Percentiles rank a stretch among this genome's conserved stretches.
phyloP scores from a whole-genome alignment of 2,329 filamentous ascomycete genomes.

The Fusarium multiceps region DNA sequence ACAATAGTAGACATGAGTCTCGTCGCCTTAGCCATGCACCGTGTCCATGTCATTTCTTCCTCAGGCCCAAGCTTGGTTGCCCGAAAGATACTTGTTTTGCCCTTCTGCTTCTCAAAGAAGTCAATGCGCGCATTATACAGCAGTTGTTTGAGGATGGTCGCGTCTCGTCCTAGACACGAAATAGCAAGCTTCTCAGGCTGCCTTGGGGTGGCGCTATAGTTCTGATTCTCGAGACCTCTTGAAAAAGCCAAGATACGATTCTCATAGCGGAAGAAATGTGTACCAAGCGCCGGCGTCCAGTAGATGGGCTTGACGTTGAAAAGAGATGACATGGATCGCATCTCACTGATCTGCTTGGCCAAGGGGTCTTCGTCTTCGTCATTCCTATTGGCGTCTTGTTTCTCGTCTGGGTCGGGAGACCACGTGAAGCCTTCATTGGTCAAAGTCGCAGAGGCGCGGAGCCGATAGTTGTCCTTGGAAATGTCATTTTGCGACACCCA shows the following conservation, averaged over 20 bases:
- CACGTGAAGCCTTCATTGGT: neutral
- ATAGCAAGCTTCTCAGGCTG: neutral
- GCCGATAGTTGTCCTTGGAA: slow-evolving; percentile 1
- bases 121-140: slow-evolving; percentile 28
- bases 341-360: neutral
- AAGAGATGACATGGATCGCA: neutral
- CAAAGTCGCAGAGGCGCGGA: neutral
- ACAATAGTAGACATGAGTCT: slow-evolving; percentile 35
- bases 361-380: slow-evolving; percentile 6
- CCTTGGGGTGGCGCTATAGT: neutral
- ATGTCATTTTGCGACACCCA: slow-evolving; percentile 24
- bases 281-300: slow-evolving; percentile 26
- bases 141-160: slow-evolving; percentile 27
- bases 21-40: slow-evolving; percentile 32
- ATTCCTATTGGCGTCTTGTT: neutral
- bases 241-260: slow-evolving; percentile 17
- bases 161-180: slow-evolving; percentile 22
- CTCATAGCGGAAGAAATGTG: slow-evolving; percentile 31
- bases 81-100: slow-evolving; percentile 27
- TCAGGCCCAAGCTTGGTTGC: neutral
- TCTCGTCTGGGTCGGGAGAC: neutral
- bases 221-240: neutral
- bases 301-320: slow-evolving; percentile 9
- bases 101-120: slow-evolving; percentile 24
- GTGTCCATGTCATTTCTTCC: slow-evolving; percentile 16